Evolutionary conservation across 148 eudicot species (phyloP), one percentile per base, ranked within the genome.

Genomic region (Vaccinium corymbosum): DNA sequence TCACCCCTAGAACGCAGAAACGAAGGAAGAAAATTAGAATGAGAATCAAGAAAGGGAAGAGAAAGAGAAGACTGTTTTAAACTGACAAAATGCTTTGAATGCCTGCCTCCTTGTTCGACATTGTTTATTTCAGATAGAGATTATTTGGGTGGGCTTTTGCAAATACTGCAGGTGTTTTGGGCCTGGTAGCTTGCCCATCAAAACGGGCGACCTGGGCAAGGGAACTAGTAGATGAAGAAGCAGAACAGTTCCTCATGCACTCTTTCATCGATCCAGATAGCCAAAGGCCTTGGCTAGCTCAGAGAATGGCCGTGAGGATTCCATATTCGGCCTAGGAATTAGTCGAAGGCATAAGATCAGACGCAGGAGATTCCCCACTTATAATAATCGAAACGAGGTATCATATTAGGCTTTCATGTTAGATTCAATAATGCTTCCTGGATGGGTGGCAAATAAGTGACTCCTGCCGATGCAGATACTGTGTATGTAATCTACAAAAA

Each of bases 161-260:
- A 53, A 16, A 72, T 70, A 42, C 32, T 88, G 87, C 87, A 94
- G 97, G 85, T 92, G 97, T 84, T 86, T 74, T 38, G 97, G 93
- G 49, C 92, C 94, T 6, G 99, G 98, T 25, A 87, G 94, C n/a
- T 86, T 89, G 89, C 83, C 90, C 93, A 49, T 80, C 91, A 3
- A 85, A 94, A 76, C 90, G 98, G 38, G 94, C 86, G 57, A 90
- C 90, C 70, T 95, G 98, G 98, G 93, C 92, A 0, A 86, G 98
- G 85, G 98, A 95, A 86, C 88, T 95, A 82, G 83, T 92, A 64
- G 95, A 93, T 38, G 94, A 94, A 87, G 98, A 93, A 86, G 98
- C 94, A n/a, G 92, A 85, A 56, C 91, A 94, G 83, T 96, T 96
- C 86, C 84, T 93, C n/a, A 81, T 84, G 49, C 97, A 93, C 85